Base-by-base conservation (phyloP, 441 rosid genomes). In the Populus trichocarpa region DNA sequence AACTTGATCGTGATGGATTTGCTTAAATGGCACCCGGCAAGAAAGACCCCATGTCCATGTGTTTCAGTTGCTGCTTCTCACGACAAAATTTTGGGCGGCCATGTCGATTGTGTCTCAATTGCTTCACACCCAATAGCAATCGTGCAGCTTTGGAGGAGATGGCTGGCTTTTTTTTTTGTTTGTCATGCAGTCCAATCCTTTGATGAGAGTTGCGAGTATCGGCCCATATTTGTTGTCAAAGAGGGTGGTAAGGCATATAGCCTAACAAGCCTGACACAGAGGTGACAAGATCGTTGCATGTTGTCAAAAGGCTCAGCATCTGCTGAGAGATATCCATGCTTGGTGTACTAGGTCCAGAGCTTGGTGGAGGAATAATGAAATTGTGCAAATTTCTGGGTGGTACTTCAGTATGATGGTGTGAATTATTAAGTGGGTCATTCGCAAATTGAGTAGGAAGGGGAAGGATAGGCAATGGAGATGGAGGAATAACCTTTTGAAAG, bases 191-290 rank as follows among this genome's bases (percentile, higher is more conserved):
- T 59, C 74, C 53, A 25, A 35, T 68, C 25, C 57, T 50, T 16
- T 8, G 36, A 5, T 42, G 70, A 28, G 38, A 28, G 22, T 16
- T 42, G 69, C 14, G 36, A 12, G 57, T 14, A 46, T 46, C 0
- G 7, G 20, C 20, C 57, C 64, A 10, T 12, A 13, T 38, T 28
- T 78, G n/a, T 12, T 30, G 36, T 92, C 86, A 96, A 81, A 96
- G 95, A 64, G 99, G 97, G 78, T 96, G 97, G 88, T 93, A 96
- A 61, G 99, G 99, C 30, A 88, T 90, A 46, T 94, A 92, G 85
- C 99, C 99, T 73, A 93, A 82, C 80, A 89, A 28, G 83, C 94
- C 90, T 18, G 93, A 82, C 59, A 94, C 85, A 8, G 87, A 79
- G 75, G 89, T 79, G 61, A 96, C 98, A 25, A 93, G 97, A 28